These are phyloP conservation scores for Bryoglossum gracile DNA, from an alignment of 495 filamentous ascomycete species.

Conservation along the genomic window DNA sequence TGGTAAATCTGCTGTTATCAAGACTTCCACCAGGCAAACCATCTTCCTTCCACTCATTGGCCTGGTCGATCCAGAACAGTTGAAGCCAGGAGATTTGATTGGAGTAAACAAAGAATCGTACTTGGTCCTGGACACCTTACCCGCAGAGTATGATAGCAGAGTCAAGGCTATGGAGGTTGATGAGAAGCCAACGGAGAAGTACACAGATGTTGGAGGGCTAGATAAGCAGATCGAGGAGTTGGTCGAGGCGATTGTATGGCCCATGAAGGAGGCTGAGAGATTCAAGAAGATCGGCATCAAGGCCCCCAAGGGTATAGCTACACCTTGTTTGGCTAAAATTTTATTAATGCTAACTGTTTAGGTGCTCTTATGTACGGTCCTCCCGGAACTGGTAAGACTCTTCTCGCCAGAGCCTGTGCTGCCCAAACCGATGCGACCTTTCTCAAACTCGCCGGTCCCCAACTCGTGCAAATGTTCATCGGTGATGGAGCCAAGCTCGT, in stretches of 20 bases:
- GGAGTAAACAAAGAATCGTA: conserved; percentile 99
- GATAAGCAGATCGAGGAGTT: conserved; percentile 99
- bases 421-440: conserved; percentile 98
- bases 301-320: conserved; percentile 83
- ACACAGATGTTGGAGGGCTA: conserved; percentile 93
- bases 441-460: conserved; percentile 95
- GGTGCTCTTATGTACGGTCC: conserved; percentile 98
- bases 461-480: conserved; percentile 99
- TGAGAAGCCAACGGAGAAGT: conserved; percentile 99
- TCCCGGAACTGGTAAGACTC: conserved; percentile 88
- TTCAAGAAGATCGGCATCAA: conserved; percentile 99
- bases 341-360: conserved; percentile 28
- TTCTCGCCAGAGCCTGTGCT: conserved; percentile 92
- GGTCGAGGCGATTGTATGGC: conserved; percentile 98
- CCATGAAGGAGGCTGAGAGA: conserved; percentile 97
- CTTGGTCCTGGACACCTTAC: conserved; percentile 94
- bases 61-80: conserved; percentile 85
- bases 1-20: conserved; percentile 98
- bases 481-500: conserved; percentile 98
- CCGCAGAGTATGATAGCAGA: conserved; percentile 98
- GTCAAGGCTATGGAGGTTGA: conserved; percentile 99
- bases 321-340: neutral
- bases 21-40: conserved; percentile 97
- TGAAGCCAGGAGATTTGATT: conserved; percentile 93
- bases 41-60: conserved; percentile 98